Percentiles rank a stretch among this genome's conserved stretches.
These are phyloP conservation scores for Aspergillus quadricinctus DNA, from an alignment of 2,329 filamentous ascomycete species.

Conservation along the genomic window DNA sequence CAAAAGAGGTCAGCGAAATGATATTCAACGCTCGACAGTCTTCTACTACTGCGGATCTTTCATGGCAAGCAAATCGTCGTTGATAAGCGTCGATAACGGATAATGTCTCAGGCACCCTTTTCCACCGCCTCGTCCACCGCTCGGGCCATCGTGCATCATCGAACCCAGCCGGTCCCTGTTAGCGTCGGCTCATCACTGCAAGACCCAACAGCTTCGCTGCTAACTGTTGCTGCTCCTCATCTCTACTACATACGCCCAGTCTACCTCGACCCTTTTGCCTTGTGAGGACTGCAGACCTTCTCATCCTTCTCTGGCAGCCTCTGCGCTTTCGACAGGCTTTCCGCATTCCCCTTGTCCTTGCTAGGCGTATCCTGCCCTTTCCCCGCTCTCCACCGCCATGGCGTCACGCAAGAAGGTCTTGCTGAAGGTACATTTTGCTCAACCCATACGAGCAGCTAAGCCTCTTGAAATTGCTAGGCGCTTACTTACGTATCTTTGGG, in stretches of 20 bases:
- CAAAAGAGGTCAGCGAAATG: neutral
- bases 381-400: constrained; percentile 46
- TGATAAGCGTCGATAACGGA: constrained; percentile 1
- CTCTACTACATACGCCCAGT: neutral
- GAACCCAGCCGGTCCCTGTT: constrained; percentile 19
- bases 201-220: constrained; percentile 15
- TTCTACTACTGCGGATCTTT: neutral
- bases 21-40: neutral
- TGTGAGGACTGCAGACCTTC: constrained; percentile 1
- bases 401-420: constrained; percentile 85
- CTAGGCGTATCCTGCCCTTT: neutral
- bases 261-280: constrained; percentile 4
- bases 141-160: constrained; percentile 30
- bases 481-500: constrained; percentile 8
- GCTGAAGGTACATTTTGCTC: constrained; percentile 62
- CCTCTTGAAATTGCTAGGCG: neutral
- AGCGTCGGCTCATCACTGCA: constrained; percentile 11
- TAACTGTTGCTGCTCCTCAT: neutral
- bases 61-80: neutral
- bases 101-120: constrained; percentile 15
- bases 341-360: constrained; percentile 2
- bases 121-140: constrained; percentile 29
- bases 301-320: neutral
- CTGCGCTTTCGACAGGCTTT: neutral
- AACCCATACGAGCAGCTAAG: neutral